Evolutionary conservation across 331 rosid genomes (phyloP).

Genomic region (Quercus phellos): DNA sequence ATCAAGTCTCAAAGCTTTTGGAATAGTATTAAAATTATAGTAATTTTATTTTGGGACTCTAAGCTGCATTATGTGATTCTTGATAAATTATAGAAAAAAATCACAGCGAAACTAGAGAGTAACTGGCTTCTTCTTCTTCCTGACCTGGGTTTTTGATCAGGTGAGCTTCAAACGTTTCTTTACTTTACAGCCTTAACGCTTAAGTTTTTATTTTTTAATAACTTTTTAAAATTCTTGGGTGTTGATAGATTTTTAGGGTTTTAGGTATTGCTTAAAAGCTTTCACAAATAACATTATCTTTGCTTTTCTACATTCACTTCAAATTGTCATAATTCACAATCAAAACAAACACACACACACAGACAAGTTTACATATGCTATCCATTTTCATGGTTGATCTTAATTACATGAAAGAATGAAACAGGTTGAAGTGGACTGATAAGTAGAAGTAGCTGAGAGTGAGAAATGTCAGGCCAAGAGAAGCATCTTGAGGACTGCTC

Average conservation of each 20-base stretch:
- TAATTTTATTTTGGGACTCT: too few relatives aligned
- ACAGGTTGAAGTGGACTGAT: too few relatives aligned
- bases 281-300: neutral
- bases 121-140: neutral
- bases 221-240: neutral
- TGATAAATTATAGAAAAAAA: too few relatives aligned
- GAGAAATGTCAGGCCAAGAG: slow-evolving; percentile 57
- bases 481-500: slow-evolving; percentile 79
- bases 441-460: neutral
- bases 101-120: neutral
- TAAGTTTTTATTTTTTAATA: too few relatives aligned
- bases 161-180: neutral
- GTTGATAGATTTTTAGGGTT: neutral
- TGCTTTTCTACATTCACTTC: too few relatives aligned
- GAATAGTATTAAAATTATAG: too few relatives aligned
- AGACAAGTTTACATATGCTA: too few relatives aligned
- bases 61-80: too few relatives aligned
- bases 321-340: too few relatives aligned
- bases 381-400: too few relatives aligned
- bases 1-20: too few relatives aligned
- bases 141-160: neutral
- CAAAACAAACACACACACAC: neutral
- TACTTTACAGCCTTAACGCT: neutral
- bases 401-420: too few relatives aligned
- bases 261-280: neutral